Evolutionary conservation across 257 asterid species (phyloP).

Genomic region (Solanum habrochaites): DNA sequence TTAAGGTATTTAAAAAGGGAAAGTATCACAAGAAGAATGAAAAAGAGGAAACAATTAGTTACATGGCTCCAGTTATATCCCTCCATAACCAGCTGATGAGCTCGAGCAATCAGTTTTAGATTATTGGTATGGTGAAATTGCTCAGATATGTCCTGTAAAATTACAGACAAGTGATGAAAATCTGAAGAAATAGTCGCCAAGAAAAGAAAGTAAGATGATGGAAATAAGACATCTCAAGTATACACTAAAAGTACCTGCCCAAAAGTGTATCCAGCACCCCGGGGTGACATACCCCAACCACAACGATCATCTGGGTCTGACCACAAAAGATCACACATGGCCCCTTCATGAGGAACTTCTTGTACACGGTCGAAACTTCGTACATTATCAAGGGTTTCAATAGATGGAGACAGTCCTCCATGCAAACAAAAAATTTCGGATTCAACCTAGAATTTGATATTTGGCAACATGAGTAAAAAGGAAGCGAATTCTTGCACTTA

Average conservation of each 20-base stretch:
- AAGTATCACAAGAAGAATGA: neutral
- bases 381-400: conserved; percentile 87
- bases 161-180: neutral
- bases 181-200: neutral
- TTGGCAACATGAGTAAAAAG: neutral
- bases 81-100: conserved; percentile 97
- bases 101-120: conserved; percentile 82
- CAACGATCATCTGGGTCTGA: conserved; percentile 99
- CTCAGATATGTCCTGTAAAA: conserved; percentile 80
- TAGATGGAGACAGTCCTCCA: conserved; percentile 90
- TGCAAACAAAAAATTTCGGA: conserved; percentile 93
- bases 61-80: conserved; percentile 99
- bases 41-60: conserved; percentile 2
- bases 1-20: neutral
- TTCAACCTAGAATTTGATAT: conserved; percentile 52
- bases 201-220: neutral
- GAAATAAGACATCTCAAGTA: neutral
- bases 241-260: conserved; percentile 55
- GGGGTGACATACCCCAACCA: conserved; percentile 98
- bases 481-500: neutral
- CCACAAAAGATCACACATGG: conserved; percentile 96
- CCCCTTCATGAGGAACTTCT: conserved; percentile 99
- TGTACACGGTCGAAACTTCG: conserved; percentile 95
- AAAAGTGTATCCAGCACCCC: conserved; percentile 97
- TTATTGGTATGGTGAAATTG: conserved; percentile 88